These are phyloP conservation scores for Pelagomonas calceolata DNA, from an alignment of 108 stramenopile species.

Conservation along the genomic window DNA sequence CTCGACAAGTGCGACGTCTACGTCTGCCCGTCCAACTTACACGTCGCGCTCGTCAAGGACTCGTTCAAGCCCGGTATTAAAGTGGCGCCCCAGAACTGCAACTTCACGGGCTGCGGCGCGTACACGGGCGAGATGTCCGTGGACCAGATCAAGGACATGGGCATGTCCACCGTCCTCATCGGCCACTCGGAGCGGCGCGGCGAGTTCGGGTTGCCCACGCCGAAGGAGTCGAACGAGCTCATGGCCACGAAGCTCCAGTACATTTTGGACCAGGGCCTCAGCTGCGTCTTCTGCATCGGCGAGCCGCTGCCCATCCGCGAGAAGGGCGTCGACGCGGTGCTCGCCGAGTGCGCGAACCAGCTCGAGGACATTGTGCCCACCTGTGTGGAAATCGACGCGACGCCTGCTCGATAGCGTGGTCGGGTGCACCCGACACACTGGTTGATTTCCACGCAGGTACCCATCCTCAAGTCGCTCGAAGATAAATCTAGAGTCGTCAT, in stretches of 20 bases:
- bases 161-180: conserved; percentile 41
- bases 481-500: conserved; percentile 45
- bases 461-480: conserved; percentile 12
- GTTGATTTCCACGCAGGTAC: too few relatives aligned
- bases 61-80: conserved; percentile 4
- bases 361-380: conserved; percentile 16
- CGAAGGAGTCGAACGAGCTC: conserved; percentile 39
- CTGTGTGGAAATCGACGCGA: too few relatives aligned
- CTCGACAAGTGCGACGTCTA: not conserved
- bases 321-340: conserved; percentile 38
- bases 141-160: conserved; percentile 37
- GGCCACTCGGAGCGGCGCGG: conserved; percentile 50
- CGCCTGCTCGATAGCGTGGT: too few relatives aligned
- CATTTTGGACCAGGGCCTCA: conserved; percentile 41
- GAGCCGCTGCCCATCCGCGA: conserved; percentile 46
- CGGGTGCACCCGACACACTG: too few relatives aligned
- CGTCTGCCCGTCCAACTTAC: not conserved
- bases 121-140: conserved; percentile 51
- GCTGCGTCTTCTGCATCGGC: conserved; percentile 46
- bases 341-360: conserved; percentile 26
- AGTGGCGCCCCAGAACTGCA: conserved; percentile 4
- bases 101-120: conserved; percentile 25
- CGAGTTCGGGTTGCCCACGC: conserved; percentile 27
- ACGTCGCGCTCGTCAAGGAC: conserved; percentile 2
- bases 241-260: conserved; percentile 44